Base-by-base conservation (phyloP, 1,284 basidiomycete species). In the Entoloma clypeatum region DNA sequence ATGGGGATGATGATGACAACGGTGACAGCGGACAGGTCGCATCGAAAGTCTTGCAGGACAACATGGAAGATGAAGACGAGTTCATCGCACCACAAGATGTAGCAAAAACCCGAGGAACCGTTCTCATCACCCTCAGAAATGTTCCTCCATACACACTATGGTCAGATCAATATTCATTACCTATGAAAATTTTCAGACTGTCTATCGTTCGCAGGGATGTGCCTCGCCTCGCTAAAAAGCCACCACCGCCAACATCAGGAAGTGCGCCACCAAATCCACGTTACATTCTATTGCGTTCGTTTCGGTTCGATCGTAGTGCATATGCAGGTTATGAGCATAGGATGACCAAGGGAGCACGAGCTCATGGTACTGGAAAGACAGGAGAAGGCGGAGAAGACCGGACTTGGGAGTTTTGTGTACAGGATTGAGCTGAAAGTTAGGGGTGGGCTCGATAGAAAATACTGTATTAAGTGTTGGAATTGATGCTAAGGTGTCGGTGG, bases 291-390 rank as follows among this genome's bases (percentile, higher is more conserved):
- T 64, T 93, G 34, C 75, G 92, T 17, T 93, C 90, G 1, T 97
- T 95, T 60, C 72, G 68, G 17, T 99, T 99, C 55, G 69, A 81
- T 32, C 74, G 89, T 18, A 62, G 61, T 9, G 57, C 69, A 1
- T 98, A 91, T 80, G 75, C 75, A 35, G 92, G 89, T 0, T 98
- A 97, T 55, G 82, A 84, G 50, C 94, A 98, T 64, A 71, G 90
- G 8, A 86, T 95, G 75, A 97, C 94, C 1, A 86, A 94, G 51
- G 93, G 93, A 9, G 81, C 79, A 55, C 65, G 82, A 45, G 80
- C 67, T 0, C 70, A 78, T 48, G 82, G 83, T 2, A 68, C 68
- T 13, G 81, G 79, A 5, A 85, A 63, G 50, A 80, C 81, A 0
- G 83, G 84, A 0, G 69, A 77, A 52, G 81, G 81, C 8, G 86